Evolutionary conservation across 2,329 filamentous ascomycete genomes (phyloP).

Genomic region (Trichoderma sp.): DNA sequence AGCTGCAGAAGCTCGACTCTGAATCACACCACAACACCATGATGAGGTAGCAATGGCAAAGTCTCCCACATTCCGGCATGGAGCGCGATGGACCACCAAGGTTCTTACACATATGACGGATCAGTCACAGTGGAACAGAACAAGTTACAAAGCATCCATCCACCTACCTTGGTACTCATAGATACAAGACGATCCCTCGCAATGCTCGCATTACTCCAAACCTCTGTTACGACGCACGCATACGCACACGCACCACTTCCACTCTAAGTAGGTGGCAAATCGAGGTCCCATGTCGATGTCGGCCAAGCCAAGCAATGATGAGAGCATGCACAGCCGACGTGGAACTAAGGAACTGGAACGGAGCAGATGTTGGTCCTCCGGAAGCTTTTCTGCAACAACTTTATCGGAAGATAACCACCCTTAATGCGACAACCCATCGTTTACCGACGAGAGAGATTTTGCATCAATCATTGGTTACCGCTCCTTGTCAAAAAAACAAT

Average conservation of each 20-base stretch:
- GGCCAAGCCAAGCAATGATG: background rate
- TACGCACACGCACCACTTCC: background rate
- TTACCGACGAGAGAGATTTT: background rate
- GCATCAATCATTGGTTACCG: background rate
- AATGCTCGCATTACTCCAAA: background rate
- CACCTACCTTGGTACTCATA: background rate
- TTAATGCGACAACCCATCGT: background rate
- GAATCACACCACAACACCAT: background rate
- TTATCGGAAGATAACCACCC: constrained; percentile 5
- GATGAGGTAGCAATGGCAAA: background rate
- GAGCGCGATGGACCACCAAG: background rate
- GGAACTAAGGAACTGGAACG: background rate
- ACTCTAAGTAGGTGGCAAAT: background rate
- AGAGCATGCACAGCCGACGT: background rate
- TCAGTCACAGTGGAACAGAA: background rate
- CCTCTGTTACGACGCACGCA: background rate
- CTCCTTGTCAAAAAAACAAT: background rate
- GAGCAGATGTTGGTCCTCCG: background rate
- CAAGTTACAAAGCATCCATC: background rate
- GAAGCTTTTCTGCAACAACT: constrained; percentile 7
- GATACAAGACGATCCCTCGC: background rate
- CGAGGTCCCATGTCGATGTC: background rate
- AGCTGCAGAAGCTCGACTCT: background rate
- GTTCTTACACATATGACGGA: background rate
- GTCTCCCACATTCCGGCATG: background rate